Base-by-base conservation (phyloP, 257 asterid genomes). In the Nicotiana sylvestris region DNA sequence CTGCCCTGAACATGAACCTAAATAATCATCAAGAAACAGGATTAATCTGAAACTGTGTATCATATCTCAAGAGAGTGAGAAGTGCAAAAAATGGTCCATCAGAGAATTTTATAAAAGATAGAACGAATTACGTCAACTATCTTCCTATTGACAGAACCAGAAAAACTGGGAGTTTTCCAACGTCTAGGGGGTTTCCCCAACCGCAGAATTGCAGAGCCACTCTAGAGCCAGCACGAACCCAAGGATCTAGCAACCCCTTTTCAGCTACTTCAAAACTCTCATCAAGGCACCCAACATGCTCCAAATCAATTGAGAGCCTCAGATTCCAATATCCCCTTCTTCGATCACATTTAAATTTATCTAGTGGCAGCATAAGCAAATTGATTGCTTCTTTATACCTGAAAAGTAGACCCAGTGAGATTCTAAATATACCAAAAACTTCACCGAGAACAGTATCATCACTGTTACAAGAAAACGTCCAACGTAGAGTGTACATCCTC, bases 121-220 rank as follows among this genome's bases (percentile, higher is more conserved):
- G 33, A 56, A 68, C 18, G 65, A 65, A 67, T 81, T 84, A 93
- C 99, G 98, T 96, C 98, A 49, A 84, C 67, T 83, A 94, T 94
- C 91, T 92, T 94, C 90, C 94, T 86, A 83, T 88, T 89, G 76
- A 94, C 81, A 82, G 92, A 88, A 58, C 84, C 82, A 5, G 94
- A 90, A 81, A 78, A 96, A 80, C 87, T 86, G 80, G 99, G 99
- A 77, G 83, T 84, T 89, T 90, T 94, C 99, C 99, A 96, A 53
- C 98, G 97, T 85, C 99, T 86, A 7, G 99, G 99, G 76, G 99
- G 99, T 87, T 92, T 96, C 18, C 98, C 98, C 86, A 94, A 77
- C 70, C 98, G 90, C 46, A 94, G 77, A 61, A 96, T 82, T 96
- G 97, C 67, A 96, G 89, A 76, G 98, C 96, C 83, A 91, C 86